Evolutionary conservation across 495 filamentous ascomycete species (phyloP).

Genomic region (Tirmania nivea): DNA sequence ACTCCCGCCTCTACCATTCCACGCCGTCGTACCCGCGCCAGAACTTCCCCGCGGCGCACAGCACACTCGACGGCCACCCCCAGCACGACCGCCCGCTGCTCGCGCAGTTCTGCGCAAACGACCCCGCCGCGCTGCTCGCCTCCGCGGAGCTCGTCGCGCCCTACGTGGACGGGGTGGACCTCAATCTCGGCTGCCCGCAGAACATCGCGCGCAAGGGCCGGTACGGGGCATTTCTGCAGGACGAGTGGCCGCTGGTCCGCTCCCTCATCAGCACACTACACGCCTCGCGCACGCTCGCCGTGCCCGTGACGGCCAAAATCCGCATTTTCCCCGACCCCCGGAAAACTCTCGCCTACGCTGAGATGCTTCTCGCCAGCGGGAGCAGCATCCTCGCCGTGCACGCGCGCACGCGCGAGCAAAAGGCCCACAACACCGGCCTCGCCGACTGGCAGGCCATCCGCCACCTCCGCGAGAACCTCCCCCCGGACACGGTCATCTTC

Average conservation of each 20-base stretch:
- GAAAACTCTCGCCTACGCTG: constrained; percentile 69
- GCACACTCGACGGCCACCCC: constrained; percentile 64
- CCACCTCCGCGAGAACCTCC: constrained; percentile 64
- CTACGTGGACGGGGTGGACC: constrained; percentile 83
- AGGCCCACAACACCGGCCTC: constrained; percentile 83
- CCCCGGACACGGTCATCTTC: constrained; percentile 74
- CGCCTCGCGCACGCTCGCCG: constrained; percentile 24
- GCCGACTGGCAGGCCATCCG: constrained; percentile 76
- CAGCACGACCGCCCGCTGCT: constrained; percentile 65
- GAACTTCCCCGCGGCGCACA: constrained; percentile 38
- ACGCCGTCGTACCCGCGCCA: constrained; percentile 49
- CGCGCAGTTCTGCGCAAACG: constrained; percentile 92
- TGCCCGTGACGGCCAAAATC: constrained; percentile 91
- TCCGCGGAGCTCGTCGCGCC: constrained; percentile 57
- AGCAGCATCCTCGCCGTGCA: constrained; percentile 87
- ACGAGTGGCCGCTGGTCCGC: constrained; percentile 68
- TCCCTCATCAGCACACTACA: constrained; percentile 60
- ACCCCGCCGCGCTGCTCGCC: constrained; percentile 49
- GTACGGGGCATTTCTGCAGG: constrained; percentile 88
- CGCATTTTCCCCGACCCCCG: constrained; percentile 72
- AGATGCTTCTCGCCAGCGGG: constrained; percentile 68
- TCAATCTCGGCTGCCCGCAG: constrained; percentile 96
- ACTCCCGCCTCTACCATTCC: constrained; percentile 64
- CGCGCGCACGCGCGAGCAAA: constrained; percentile 72
- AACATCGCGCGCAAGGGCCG: constrained; percentile 76